Evolutionary conservation across 345 rosid species (phyloP).

Genomic region (Pugionium cornutum): DNA sequence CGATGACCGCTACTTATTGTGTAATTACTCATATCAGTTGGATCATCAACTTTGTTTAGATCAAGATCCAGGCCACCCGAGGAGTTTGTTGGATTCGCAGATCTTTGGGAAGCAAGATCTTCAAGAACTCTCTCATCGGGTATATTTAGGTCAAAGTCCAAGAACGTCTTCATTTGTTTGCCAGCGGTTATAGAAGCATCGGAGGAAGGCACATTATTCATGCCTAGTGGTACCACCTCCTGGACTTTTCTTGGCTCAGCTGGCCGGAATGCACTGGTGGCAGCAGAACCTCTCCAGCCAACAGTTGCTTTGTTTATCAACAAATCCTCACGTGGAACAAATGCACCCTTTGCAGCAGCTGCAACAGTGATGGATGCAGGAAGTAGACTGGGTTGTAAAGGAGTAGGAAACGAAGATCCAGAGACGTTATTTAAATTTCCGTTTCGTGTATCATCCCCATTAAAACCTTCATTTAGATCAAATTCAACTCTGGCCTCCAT

Average conservation of each 20-base stretch:
- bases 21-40: conserved; percentile 47
- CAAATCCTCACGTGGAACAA: conserved; percentile 77
- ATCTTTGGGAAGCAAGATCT: conserved; percentile 56
- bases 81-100: conserved; percentile 42
- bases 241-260: conserved; percentile 83
- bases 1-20: conserved; percentile 44
- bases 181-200: conserved; percentile 43
- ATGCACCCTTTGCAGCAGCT: conserved; percentile 89
- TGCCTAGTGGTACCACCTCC: too few species aligned
- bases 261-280: conserved; percentile 97
- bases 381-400: conserved; percentile 46
- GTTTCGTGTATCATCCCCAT: conserved; percentile 59
- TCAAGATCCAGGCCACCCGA: conserved; percentile 85
- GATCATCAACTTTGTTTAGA: conserved; percentile 73
- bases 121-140: conserved; percentile 79
- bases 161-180: conserved; percentile 52
- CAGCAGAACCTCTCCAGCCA: conserved; percentile 99
- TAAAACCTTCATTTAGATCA: conserved; percentile 85
- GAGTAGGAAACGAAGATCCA: conserved; percentile 42
- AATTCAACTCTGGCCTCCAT: conserved; percentile 67
- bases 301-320: conserved; percentile 63
- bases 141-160: conserved; percentile 87
- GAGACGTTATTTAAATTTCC: conserved; percentile 48
- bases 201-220: conserved; percentile 36
- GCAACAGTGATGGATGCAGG: conserved; percentile 75